phyloP scores from a whole-genome alignment of 1,284 basidiomycete species.

The Apiotrichum veenhuisii region DNA sequence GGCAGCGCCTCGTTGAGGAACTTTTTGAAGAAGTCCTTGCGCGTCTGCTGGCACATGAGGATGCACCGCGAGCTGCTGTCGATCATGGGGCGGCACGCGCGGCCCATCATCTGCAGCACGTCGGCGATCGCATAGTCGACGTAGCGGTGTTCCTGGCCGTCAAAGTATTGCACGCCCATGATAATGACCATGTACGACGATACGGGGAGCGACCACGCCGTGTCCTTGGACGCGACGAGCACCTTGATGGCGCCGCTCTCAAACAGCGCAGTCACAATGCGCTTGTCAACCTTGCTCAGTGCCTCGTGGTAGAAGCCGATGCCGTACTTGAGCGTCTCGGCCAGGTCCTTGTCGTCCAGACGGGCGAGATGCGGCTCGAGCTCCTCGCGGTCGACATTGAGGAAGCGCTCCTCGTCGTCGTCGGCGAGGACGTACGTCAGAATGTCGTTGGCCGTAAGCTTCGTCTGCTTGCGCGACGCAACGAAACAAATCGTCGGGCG shows the following conservation, averaged over 20 bases:
- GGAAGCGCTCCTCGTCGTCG: slow-evolving; percentile 76
- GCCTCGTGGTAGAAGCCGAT: slow-evolving; percentile 97
- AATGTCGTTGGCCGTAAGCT: slow-evolving; percentile 86
- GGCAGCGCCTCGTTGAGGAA: slow-evolving; percentile 96
- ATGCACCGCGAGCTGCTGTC: slow-evolving; percentile 87
- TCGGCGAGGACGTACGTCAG: slow-evolving; percentile 86
- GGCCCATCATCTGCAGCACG: slow-evolving; percentile 97
- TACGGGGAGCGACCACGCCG: slow-evolving; percentile 90
- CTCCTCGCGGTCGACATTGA: slow-evolving; percentile 81
- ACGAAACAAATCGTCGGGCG: slow-evolving; percentile 93
- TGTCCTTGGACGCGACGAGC: slow-evolving; percentile 90
- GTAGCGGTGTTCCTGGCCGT: slow-evolving; percentile 95
- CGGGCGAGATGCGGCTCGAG: slow-evolving; percentile 85
- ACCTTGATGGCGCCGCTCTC: slow-evolving; percentile 92
- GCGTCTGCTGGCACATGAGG: slow-evolving; percentile 92
- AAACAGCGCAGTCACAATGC: slow-evolving; percentile 90
- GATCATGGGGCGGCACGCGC: slow-evolving; percentile 80
- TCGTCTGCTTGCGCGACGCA: slow-evolving; percentile 88
- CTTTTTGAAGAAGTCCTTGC: slow-evolving; percentile 98
- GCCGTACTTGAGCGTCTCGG: slow-evolving; percentile 80
- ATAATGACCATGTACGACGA: slow-evolving; percentile 96
- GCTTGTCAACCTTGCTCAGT: slow-evolving; percentile 82
- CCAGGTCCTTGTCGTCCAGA: slow-evolving; percentile 70
- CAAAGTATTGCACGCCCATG: slow-evolving; percentile 95
- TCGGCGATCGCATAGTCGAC: slow-evolving; percentile 97